Conservation (phyloP, 2,329 filamentous ascomycete species). For the Harringtonia lauricola region DNA sequence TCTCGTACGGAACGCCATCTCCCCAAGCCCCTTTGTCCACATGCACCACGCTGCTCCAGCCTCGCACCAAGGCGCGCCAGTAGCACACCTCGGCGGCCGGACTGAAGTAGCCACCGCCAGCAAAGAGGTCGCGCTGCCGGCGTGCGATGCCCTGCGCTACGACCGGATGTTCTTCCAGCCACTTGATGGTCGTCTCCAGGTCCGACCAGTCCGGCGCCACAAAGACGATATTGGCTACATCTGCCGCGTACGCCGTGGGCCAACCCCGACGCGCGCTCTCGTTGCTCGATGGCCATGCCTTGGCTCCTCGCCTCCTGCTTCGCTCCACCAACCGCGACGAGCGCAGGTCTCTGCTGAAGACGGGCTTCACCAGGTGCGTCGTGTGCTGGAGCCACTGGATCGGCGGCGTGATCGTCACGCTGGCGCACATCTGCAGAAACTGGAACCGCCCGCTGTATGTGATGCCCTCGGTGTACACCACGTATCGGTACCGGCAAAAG, state of each 20-base stretch:
- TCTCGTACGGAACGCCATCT: too few relatives aligned
- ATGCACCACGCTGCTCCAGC: slow-evolving; percentile 31
- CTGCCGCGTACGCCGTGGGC: slow-evolving; percentile 21
- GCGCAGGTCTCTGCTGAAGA: too few relatives aligned
- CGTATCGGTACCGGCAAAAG: slow-evolving; percentile 39
- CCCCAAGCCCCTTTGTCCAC: slow-evolving; percentile 15
- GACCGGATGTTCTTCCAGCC: slow-evolving; percentile 30
- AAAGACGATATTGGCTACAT: slow-evolving; percentile 37
- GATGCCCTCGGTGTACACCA: slow-evolving; percentile 42
- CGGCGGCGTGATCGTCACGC: slow-evolving; percentile 37
- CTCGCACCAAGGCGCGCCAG: slow-evolving; percentile 36
- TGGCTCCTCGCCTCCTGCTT: too few relatives aligned
- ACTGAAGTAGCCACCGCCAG: slow-evolving; percentile 32
- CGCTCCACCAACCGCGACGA: too few relatives aligned
- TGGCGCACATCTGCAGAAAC: slow-evolving; percentile 38
- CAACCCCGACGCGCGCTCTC: too few relatives aligned
- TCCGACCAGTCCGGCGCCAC: slow-evolving; percentile 40
- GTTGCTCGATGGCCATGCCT: too few relatives aligned
- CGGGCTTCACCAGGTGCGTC: too few relatives aligned
- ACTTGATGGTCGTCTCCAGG: slow-evolving; percentile 31
- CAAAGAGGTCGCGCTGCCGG: slow-evolving; percentile 32
- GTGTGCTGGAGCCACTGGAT: slow-evolving; percentile 37
- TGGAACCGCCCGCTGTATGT: slow-evolving; percentile 40
- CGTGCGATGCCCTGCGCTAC: slow-evolving; percentile 34
- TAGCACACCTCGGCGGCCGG: slow-evolving; percentile 41